Evolutionary conservation across 1,284 basidiomycete species (phyloP).

Genomic region (Neolentinus lepideus): DNA sequence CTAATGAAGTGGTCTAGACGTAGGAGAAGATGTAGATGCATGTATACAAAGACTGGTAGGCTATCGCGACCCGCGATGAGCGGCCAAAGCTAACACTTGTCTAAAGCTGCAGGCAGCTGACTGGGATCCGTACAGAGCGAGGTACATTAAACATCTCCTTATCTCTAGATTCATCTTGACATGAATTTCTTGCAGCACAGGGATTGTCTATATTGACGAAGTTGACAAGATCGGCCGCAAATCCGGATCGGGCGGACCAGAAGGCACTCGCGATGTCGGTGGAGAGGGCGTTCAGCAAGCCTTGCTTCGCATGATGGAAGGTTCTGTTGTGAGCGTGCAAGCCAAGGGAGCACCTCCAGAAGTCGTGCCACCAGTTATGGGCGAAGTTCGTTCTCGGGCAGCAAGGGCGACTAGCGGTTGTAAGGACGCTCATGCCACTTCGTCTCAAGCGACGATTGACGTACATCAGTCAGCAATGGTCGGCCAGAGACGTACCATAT

Average conservation of each 20-base stretch:
- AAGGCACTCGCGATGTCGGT: conserved; percentile 84
- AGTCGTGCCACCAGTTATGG: conserved; percentile 11
- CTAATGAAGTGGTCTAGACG: conserved; percentile 45
- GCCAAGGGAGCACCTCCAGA: conserved; percentile 55
- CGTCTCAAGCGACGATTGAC: neutral
- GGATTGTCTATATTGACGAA: conserved; percentile 96
- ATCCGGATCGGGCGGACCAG: conserved; percentile 48
- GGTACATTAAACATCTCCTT: conserved; percentile 28
- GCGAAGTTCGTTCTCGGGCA: neutral
- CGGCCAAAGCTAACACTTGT: conserved; percentile 1
- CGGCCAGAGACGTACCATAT: conserved; percentile 64
- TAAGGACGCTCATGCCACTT: neutral
- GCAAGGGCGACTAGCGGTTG: conserved; percentile 6
- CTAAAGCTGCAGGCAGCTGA: conserved; percentile 75
- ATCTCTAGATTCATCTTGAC: neutral
- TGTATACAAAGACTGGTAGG: conserved; percentile 76
- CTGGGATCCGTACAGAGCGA: conserved; percentile 79
- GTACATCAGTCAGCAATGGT: neutral
- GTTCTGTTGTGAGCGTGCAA: conserved; percentile 76
- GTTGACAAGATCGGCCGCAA: conserved; percentile 88
- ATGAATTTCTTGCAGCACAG: conserved; percentile 45
- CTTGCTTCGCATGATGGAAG: conserved; percentile 89
- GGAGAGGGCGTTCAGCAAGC: conserved; percentile 97
- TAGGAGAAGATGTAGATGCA: conserved; percentile 93
- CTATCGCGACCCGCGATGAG: conserved; percentile 3